A percentile compares a stretch with the other conserved stretches of the same genome.
phyloP scores from a whole-genome alignment of 371 early-diverging fungal species.

The Lichtheimia ramosa region DNA sequence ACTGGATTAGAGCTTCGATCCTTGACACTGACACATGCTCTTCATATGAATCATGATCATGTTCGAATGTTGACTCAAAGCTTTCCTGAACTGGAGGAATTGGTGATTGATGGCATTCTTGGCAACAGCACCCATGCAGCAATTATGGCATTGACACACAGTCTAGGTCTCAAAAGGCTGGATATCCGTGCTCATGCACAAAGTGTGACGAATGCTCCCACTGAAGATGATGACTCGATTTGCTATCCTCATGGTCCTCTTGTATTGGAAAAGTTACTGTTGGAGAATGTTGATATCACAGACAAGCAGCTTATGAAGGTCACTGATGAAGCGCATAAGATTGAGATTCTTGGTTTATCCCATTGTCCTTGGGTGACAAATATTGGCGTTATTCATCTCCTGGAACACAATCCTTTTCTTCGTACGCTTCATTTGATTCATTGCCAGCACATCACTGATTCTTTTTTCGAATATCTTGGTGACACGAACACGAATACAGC shows the following conservation, averaged over 20 bases:
- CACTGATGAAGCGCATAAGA: background rate
- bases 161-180: conserved; percentile 17
- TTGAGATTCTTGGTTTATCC: conserved; percentile 11
- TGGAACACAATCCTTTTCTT: background rate
- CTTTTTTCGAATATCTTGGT: background rate
- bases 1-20: conserved; percentile 8
- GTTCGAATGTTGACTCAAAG: conserved; percentile 4
- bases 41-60: conserved; percentile 14
- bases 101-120: conserved; percentile 21
- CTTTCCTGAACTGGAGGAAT: conserved; percentile 19
- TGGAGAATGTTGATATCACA: too few species aligned
- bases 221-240: too few species aligned
- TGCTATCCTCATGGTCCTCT: too few species aligned
- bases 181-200: conserved; percentile 25
- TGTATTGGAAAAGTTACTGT: too few species aligned
- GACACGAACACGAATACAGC: background rate
- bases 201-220: background rate
- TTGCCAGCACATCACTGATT: conserved; percentile 16
- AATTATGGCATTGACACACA: conserved; percentile 6
- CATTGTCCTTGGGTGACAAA: conserved; percentile 10
- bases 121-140: conserved; percentile 10
- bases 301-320: background rate
- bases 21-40: conserved; percentile 26
- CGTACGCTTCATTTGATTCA: conserved; percentile 10
- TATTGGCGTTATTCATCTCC: background rate